Percentiles rank a stretch among this genome's conserved stretches.
These are phyloP conservation scores for Sordariomycetes sp. DNA, from an alignment of 2,329 filamentous ascomycete genomes.

Conservation along the genomic window DNA sequence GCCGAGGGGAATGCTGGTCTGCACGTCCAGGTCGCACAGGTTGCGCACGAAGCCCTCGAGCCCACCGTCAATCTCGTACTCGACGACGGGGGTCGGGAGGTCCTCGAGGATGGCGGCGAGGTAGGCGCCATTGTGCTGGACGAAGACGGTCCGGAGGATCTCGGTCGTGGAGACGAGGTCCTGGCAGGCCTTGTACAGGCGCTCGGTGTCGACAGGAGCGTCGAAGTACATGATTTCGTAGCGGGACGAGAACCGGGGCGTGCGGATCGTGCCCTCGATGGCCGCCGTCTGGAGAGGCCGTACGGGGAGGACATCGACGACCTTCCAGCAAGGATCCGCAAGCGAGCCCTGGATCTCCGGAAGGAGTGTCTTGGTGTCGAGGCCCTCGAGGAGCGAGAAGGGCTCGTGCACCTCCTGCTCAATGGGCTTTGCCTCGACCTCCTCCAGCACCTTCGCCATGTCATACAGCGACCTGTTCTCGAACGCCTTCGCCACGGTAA, in stretches of 20 bases:
- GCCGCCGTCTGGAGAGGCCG: slow-evolving; percentile 46
- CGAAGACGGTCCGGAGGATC: slow-evolving; percentile 53
- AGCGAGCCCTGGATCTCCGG: slow-evolving; percentile 19
- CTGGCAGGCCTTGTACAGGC: slow-evolving; percentile 34
- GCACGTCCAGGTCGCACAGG: slow-evolving; percentile 41
- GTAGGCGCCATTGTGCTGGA: slow-evolving; percentile 30
- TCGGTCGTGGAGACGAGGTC: slow-evolving; percentile 47
- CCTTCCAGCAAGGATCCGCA: slow-evolving; percentile 31
- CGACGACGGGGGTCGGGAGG: slow-evolving; percentile 33
- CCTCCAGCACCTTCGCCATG: slow-evolving; percentile 35
- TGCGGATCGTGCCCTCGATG: slow-evolving; percentile 39
- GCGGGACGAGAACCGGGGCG: slow-evolving; percentile 46
- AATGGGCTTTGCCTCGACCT: slow-evolving; percentile 9
- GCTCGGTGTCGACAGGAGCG: slow-evolving; percentile 29
- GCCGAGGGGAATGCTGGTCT: slow-evolving; percentile 41
- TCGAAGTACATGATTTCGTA: slow-evolving; percentile 54
- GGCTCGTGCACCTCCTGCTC: slow-evolving; percentile 20
- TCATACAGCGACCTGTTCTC: slow-evolving; percentile 31
- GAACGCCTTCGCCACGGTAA: slow-evolving; percentile 45
- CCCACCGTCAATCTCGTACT: slow-evolving; percentile 36
- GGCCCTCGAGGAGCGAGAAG: slow-evolving; percentile 32
- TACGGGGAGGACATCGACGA: slow-evolving; percentile 43
- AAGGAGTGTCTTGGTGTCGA: slow-evolving; percentile 25
- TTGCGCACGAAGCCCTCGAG: slow-evolving; percentile 36
- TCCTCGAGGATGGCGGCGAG: slow-evolving; percentile 45